Evolutionary conservation across 306 rosid genomes (phyloP).

Genomic region (Herpetospermum pedunculosum): DNA sequence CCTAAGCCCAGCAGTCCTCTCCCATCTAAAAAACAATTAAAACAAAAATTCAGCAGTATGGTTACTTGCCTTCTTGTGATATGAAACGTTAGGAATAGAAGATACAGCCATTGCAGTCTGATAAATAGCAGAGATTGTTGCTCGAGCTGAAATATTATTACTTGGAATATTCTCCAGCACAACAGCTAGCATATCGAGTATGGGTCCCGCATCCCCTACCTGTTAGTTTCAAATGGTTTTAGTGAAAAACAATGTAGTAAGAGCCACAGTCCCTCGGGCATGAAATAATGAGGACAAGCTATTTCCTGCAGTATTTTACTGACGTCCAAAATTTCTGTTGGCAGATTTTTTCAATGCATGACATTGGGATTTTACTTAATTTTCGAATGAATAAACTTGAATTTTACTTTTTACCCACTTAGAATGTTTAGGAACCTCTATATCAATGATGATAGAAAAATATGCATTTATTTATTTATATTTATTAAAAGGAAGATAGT

Average conservation of each 20-base stretch:
- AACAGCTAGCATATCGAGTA: slow-evolving; percentile 86
- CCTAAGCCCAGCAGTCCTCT: not conserved
- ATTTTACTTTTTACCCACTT: not conserved
- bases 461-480: not conserved
- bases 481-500: not conserved
- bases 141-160: slow-evolving; percentile 43
- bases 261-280: not conserved
- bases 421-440: not conserved
- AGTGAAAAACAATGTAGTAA: slow-evolving; percentile 1
- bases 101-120: slow-evolving; percentile 62
- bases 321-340: not conserved
- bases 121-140: slow-evolving; percentile 67
- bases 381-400: not conserved
- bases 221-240: slow-evolving; percentile 32
- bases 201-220: slow-evolving; percentile 87
- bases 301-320: not conserved
- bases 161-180: slow-evolving; percentile 60
- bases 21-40: not conserved
- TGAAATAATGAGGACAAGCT: slow-evolving; percentile 5
- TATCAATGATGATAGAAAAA: not conserved
- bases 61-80: slow-evolving; percentile 62
- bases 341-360: not conserved
- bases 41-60: not conserved
- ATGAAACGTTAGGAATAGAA: slow-evolving; percentile 67
- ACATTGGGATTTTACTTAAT: not conserved